A percentile compares a stretch with the other conserved stretches of the same genome.
These are phyloP conservation scores for Chlorella variabilis DNA, from an alignment of 163 green algal genomes.

Conservation along the genomic window DNA sequence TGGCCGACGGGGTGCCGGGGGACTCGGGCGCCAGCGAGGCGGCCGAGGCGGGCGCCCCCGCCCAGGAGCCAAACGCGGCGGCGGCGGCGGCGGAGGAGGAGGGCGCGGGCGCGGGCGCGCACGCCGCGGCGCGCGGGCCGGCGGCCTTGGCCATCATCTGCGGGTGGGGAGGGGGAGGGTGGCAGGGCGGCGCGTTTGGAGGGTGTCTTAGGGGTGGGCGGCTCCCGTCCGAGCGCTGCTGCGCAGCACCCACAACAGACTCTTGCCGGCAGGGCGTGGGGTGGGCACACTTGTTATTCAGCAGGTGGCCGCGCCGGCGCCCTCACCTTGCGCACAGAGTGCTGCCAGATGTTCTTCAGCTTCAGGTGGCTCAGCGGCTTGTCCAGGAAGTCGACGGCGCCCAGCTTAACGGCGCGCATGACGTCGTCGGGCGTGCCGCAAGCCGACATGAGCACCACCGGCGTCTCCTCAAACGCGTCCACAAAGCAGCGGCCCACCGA, in stretches of 20 bases:
- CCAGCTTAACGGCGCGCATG: slow-evolving; percentile 76
- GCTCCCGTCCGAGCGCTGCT: too few relatives aligned
- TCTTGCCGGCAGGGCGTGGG: too few relatives aligned
- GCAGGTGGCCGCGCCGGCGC: too few relatives aligned
- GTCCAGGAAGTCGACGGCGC: slow-evolving; percentile 82
- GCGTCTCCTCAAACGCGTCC: slow-evolving; percentile 53
- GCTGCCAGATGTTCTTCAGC: slow-evolving; percentile 90
- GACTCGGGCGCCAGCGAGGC: neutral
- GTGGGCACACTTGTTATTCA: too few relatives aligned
- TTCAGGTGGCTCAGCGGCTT: slow-evolving; percentile 79
- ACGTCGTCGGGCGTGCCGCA: slow-evolving; percentile 58
- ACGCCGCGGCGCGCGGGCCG: neutral
- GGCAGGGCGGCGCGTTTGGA: too few relatives aligned
- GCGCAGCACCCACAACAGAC: too few relatives aligned
- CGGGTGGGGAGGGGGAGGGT: neutral
- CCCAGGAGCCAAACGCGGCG: neutral
- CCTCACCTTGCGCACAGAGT: slow-evolving; percentile 76
- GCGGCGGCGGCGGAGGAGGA: neutral
- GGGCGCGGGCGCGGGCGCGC: too few relatives aligned
- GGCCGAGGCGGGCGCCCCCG: neutral
- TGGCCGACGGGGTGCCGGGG: neutral
- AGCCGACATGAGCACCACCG: slow-evolving; percentile 73
- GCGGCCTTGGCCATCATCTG: slow-evolving; percentile 28
- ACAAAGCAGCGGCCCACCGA: slow-evolving; percentile 43
- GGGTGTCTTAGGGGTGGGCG: too few relatives aligned